Evolutionary conservation across 140 eudicot species (phyloP), one percentile per base, ranked within the genome.

Genomic region (Anethum foeniculum): DNA sequence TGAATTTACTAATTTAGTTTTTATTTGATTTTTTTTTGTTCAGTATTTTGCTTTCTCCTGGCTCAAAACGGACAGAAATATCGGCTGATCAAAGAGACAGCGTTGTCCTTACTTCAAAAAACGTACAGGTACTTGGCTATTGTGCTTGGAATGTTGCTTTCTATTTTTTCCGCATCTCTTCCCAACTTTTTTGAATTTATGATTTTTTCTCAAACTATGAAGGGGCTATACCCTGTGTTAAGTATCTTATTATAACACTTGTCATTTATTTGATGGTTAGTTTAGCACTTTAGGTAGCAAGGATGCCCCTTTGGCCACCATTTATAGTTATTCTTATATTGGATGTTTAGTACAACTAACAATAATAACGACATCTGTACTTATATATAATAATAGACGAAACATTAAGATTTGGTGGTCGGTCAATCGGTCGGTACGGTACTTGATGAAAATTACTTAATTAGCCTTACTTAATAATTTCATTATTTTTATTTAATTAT

Each of bases 51-150:
- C 96, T 83, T 77, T 89, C 99, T 58, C 93, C 98, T 72, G 90
- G 93, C 43, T 86, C 97, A 68, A 92, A 89, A 78, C 92, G 98
- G 81, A 77, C 87, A 71, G 99, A 95, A 47, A 12, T 76, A 62
- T 84, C 86, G 73, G 90, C 81, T 71, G 98, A 93, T 74, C 98
- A 87, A 86, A 88, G 93, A 85, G 99, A 95, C 76, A 81, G 65
- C 56, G 88, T 95, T 79, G 87, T 95, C 79, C 91, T 95, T 68
- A 95, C 99, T 51, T 91, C 96, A 83, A 95, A 95, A 84, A 95
- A 95, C 79, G 94, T 95, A 77, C 99, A 95, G 99, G 99, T 95
- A 80, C 79, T 34, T 48, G 32, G 75, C 80, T 80, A 44, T 23
- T 64, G 28, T 79, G 10, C n/a, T 12, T 13, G 27, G 16, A 44